Base-by-base conservation (phyloP, 83 land plant genomes). In the Thuja plicata region DNA sequence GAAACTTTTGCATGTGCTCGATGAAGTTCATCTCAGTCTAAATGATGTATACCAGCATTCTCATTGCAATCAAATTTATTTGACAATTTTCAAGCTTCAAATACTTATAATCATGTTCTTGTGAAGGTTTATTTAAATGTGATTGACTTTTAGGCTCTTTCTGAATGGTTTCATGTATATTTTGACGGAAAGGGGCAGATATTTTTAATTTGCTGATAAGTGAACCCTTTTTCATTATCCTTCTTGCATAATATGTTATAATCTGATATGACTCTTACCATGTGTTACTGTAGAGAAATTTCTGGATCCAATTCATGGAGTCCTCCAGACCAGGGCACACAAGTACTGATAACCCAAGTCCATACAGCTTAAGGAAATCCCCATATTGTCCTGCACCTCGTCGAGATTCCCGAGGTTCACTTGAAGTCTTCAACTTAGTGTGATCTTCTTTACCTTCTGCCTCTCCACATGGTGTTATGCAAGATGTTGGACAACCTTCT, bases 341-440 rank as follows among this genome's bases (percentile, higher is more conserved):
- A 60, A 86, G 24, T 24, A 40, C 71, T 86, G 73, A 41, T 24
- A 86, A 8, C 16, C 73, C 87, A 60, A 86, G 21, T 86, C 27
- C 38, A 4, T 86, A 86, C 66, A 86, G 73, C 60, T 60, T 62
- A 86, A 74, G 30, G 46, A 62, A 34, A 38, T 57, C 41, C 46
- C 87, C 87, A 21, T 86, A 60, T 60, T 43, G 17, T 55, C 73
- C 73, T 37, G 27, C 45, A 37, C 87, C 92, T 46, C 89, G 93
- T 1, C 92, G 96, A 48, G 98, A 96, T 89, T 76, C 94, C 13
- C 93, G 96, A 0, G 97, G 93, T 37, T 96, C 98, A 0, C 93
- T 96, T 45, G 98, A 96, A 82, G 98, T 95, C 41, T 96, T 96
- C 90, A 95, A 92, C 86, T 95, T 96, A 40, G 45, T 1, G 66